Evolutionary conservation across 495 filamentous ascomycete genomes (phyloP), one percentile per base, ranked within the genome.

Genomic region (Xylaria scruposa): DNA sequence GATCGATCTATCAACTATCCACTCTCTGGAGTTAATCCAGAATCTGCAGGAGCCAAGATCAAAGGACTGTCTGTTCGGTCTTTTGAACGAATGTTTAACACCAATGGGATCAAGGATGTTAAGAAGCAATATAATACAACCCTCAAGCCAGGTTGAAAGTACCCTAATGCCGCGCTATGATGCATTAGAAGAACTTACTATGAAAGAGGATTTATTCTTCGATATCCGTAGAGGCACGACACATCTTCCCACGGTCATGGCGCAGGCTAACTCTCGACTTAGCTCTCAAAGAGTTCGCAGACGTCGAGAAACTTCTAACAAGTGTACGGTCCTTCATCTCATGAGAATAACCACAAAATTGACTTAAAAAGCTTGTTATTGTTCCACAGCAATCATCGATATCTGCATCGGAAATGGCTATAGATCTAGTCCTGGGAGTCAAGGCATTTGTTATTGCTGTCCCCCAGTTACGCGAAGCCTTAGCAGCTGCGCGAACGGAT

Each of bases 381-480:
- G 78, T 84, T 51, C 75, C 83, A 0, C 78, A 88, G 6, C 89
- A 91, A 78, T 83, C 87, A 26, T 87, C 88, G 0, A 85, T 94
- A 31, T 84, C 90, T 73, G 86, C 91, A 67, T 87, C 89, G 0
- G 93, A 95, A 74, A 92, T 95, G 70, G 89, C 90, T 1, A 90
- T 96, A 73, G 96, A 97, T 80, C 91, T 94, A 77, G 88, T 97
- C 68, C 91, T 97, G 53, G 90, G 93, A 81, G 81, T 97, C n/a
- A 97, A 97, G 74, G 87, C 90, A 60, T 97, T 92, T 70, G 85
- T 97, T 1, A 87, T 83, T 46, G 88, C 89, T 1, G 88, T 97
- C 42, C 83, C 86, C 29, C 85, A 88, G 0, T 76, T 98, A 10
- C 90, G 89, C 67, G 88, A 92, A 76, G 90, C 90, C 2, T 83